Conservation (phyloP, 768 basidiomycete genomes). For the Leccinum rimulosum region DNA sequence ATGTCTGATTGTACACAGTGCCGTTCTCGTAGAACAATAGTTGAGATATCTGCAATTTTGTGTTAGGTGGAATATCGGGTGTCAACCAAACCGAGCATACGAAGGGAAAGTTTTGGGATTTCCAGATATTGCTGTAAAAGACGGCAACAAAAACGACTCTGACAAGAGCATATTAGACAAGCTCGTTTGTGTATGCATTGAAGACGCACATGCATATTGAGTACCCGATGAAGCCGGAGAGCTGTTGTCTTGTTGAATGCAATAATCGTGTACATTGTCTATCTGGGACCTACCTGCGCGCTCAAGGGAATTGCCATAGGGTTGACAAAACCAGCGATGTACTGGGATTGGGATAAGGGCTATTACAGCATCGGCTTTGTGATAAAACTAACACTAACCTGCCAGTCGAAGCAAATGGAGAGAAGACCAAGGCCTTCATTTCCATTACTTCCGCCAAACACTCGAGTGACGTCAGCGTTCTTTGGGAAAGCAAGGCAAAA, state of each 20-base stretch:
- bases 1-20: slow-evolving; percentile 49
- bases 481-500: slow-evolving; percentile 57
- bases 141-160: slow-evolving; percentile 34
- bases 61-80: not conserved
- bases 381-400: slow-evolving; percentile 34
- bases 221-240: slow-evolving; percentile 50
- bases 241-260: slow-evolving; percentile 10
- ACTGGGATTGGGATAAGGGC: slow-evolving; percentile 11
- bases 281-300: slow-evolving; percentile 36
- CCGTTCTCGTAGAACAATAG: slow-evolving; percentile 51
- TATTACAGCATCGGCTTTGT: not conserved
- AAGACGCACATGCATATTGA: slow-evolving; percentile 47
- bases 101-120: slow-evolving; percentile 59
- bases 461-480: slow-evolving; percentile 47
- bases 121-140: slow-evolving; percentile 53
- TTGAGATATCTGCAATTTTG: slow-evolving; percentile 41
- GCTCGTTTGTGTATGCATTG: not conserved
- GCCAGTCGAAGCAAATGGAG: slow-evolving; percentile 62
- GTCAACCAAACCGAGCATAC: slow-evolving; percentile 30
- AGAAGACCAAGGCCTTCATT: slow-evolving; percentile 64
- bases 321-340: slow-evolving; percentile 32
- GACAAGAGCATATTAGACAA: slow-evolving; percentile 7
- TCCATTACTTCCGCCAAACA: slow-evolving; percentile 61
- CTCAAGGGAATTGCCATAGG: slow-evolving; percentile 54
- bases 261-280: not conserved